phyloP scores from a whole-genome alignment of 768 basidiomycete genomes.

The Fistulinella prunicolor region DNA sequence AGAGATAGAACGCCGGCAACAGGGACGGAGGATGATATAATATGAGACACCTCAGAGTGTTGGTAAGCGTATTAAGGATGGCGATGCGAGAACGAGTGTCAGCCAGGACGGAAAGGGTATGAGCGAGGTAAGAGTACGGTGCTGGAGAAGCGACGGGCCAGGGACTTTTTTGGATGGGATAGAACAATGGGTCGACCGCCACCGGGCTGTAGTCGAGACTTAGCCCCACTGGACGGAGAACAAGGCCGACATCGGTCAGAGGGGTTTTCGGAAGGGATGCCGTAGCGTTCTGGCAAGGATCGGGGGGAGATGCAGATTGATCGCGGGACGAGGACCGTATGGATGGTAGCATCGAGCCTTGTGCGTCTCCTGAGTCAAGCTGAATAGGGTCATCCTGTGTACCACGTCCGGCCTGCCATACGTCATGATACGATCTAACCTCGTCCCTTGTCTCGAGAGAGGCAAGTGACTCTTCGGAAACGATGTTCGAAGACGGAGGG shows the following conservation, averaged over 20 bases:
- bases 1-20: conserved; percentile 72
- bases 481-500: conserved; percentile 5
- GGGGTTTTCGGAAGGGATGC: conserved; percentile 6
- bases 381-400: conserved; percentile 24
- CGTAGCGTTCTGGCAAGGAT: conserved; percentile 5
- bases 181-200: conserved; percentile 48
- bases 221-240: conserved; percentile 24
- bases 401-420: conserved; percentile 25
- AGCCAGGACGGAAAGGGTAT: conserved; percentile 57
- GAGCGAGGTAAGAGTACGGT: conserved; percentile 71
- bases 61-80: conserved; percentile 69
- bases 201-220: conserved; percentile 28
- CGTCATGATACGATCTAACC: neutral
- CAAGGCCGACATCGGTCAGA: conserved; percentile 10
- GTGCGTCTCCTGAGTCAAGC: conserved; percentile 22
- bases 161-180: conserved; percentile 40
- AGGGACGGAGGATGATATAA: conserved; percentile 65
- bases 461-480: conserved; percentile 17
- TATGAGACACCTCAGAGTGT: conserved; percentile 68
- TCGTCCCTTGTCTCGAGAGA: conserved; percentile 6
- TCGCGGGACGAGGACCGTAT: conserved; percentile 14
- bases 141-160: conserved; percentile 41
- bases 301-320: conserved; percentile 7
- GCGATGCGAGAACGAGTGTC: conserved; percentile 69
- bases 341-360: conserved; percentile 6